Evolutionary conservation across 345 rosid species (phyloP), one percentile per base, ranked within the genome.

Genomic region (Linum usitatissimum): DNA sequence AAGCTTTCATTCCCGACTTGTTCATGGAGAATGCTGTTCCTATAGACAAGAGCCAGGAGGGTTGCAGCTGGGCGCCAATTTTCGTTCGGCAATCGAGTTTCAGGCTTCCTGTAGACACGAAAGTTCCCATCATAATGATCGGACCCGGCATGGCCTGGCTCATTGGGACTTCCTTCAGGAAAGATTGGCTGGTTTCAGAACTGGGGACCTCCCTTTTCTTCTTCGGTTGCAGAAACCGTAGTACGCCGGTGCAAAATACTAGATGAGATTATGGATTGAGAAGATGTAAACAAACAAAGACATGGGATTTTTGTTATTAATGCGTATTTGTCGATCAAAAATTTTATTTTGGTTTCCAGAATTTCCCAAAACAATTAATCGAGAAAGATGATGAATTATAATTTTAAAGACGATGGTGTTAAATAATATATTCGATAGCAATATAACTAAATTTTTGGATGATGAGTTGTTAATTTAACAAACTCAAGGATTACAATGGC

Each of bases 161-260:
- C 99, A 96, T 57, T 94, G 99, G 76, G 99, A 96, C 55, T 94
- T 94, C 78, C 86, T 90, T 68, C 99, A 90, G 87, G 99, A 88
- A 81, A 83, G 97, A 61, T 78, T 82, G 72, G 77, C 79, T 63
- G 96, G 95, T n/a, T 63, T 74, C 79, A 30, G 92, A 88, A 68
- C 77, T 94, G 39, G 99, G 99, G 49, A 79, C 86, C 20, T 80
- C 97, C 31, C 10, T 85, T 67, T 78, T 88, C 55, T 90, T 94
- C 80, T 90, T 90, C 55, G 99, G 97, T 62, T 94, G 97, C 86
- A 88, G 97, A 75, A 94, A 90, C 68, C 88, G 90, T 63, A 75
- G 70, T 70, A 76, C 79, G 90, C 49, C 10, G 42, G 42, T 39
- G 42, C 0, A 39, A 5, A 10, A n/a, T n/a, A n/a, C n/a, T n/a